Evolutionary conservation across 371 early-diverging fungal species (phyloP), one percentile per base, ranked within the genome.

Genomic region (Mucor piriformis): DNA sequence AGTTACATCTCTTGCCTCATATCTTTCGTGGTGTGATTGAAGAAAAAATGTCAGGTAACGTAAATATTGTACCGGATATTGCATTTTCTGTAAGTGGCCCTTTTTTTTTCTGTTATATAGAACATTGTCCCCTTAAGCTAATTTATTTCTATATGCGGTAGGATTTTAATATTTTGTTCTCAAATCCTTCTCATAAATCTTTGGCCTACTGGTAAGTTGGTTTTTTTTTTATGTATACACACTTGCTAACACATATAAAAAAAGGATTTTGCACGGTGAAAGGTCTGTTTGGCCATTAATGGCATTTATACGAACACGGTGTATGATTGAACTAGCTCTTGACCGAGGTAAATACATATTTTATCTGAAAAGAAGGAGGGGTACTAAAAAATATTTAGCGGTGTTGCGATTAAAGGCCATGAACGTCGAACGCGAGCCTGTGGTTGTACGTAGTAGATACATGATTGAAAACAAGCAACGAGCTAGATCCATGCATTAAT

Each of bases 261-360:
- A 16, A 40, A 77, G 78, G 93, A 86, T 92, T 46, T 52, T 78
- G 12, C 91, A 92, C 64, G 95, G 95, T 24, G 90, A 92, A 62
- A 82, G 84, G 50, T 87, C 92, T 0, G 92, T 93, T 1, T 94
- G 93, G 93, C 95, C 92, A 5, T 73, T 85, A 50, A 59, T 94
- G 18, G 75, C 88, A 2, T 72, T 90, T 68, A 90, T 93, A 55
- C 72, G 77, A 32, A 84, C 87, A 51, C 72, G 95, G n/a, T 86
- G 86, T 44, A 81, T 76, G 70, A 83, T 93, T 58, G 95, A 94
- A 66, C 59, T 90, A 13, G 88, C 86, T 12, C 63, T 94, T n/a
- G 88, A 92, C 53, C 63, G 75, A 64, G 83, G 77, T 72, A 63
- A 12, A 12, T 29, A 3, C 38, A 33, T 6, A n/a, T n/a, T n/a